Base-by-base conservation (phyloP, 179 eudicot genomes). In the Monotropa hypopitys region DNA sequence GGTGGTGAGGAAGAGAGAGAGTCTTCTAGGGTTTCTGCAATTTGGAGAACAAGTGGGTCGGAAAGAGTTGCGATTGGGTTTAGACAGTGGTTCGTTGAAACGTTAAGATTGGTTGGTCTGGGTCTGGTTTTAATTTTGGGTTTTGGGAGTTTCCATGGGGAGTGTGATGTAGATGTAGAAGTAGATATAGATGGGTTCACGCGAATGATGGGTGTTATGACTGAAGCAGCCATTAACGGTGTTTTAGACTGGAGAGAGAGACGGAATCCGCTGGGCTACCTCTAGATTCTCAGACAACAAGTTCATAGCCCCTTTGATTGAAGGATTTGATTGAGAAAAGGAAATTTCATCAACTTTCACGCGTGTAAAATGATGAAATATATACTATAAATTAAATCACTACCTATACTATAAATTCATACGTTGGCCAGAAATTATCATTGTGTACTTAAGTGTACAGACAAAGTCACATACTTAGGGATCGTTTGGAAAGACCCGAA, bases 1-100 rank as follows among this genome's bases (percentile, higher is more conserved):
- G 90, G 89, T 46, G 0, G 86, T 16, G 56, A 75, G 47, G 84
- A 56, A 0, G 84, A 74, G 47, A 89, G 81, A 38, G 91, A 89
- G 76, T 95, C 99, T 85, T 95, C 98, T 56, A 95, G 88, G 76
- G 97, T 88, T 84, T 95, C 99, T 2, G 99, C 98, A 18, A 95
- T 80, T 85, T 92, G 90, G 76, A 95, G 96, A 21, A 95, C 99
- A 77, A 86, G 88, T 1, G 99, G 98, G 85, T 95, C 98, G 5
- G 98, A 93, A 54, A 93, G 87, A 40, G 85, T 74, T 21, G 92
- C 82, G 49, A 61, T 7, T 57, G 87, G 78, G 71, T 78, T 26
- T 49, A 76, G 49, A 50, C 82, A 67, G 76, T 76, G 78, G 57
- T 13, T 80, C 53, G 71, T 81, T 32, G 77, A 77, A 23, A 79